Percentiles rank a stretch among this genome's conserved stretches.
Evolutionary conservation across 108 stramenopile genomes (phyloP).

Genomic region (Pseudonitzschia multiseries): DNA sequence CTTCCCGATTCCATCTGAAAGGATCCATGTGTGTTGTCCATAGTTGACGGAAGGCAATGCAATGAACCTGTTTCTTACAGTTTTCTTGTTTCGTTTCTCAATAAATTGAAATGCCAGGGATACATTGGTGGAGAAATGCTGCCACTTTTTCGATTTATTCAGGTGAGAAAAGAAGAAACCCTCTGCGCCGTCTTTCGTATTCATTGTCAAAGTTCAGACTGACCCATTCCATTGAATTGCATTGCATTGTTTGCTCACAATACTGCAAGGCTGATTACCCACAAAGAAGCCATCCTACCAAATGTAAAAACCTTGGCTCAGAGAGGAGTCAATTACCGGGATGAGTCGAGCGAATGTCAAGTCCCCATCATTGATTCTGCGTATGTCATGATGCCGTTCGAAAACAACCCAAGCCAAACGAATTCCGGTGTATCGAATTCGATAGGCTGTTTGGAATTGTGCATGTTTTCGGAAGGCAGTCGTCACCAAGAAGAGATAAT

Average conservation of each 20-base stretch:
- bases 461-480: conserved; percentile 85
- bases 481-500: conserved; percentile 89
- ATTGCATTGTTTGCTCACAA: too few species aligned
- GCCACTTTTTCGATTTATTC: conserved; percentile 87
- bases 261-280: conserved; percentile 64
- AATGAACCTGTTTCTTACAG: neutral
- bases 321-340: conserved; percentile 64
- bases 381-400: conserved; percentile 74
- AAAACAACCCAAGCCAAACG: neutral
- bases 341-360: conserved; percentile 54
- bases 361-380: conserved; percentile 81
- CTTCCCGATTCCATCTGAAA: neutral
- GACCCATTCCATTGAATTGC: neutral
- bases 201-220: neutral
- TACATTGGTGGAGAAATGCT: conserved; percentile 85
- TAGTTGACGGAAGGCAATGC: neutral
- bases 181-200: neutral
- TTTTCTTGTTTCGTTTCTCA: neutral
- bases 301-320: conserved; percentile 50
- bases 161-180: conserved; percentile 23
- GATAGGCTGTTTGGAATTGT: conserved; percentile 79
- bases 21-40: too few species aligned
- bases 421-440: conserved; percentile 28
- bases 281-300: conserved; percentile 57
- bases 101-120: conserved; percentile 2